These are phyloP conservation scores for Hirsutella thompsonii DNA, from an alignment of 2,329 filamentous ascomycete species.

Conservation along the genomic window DNA sequence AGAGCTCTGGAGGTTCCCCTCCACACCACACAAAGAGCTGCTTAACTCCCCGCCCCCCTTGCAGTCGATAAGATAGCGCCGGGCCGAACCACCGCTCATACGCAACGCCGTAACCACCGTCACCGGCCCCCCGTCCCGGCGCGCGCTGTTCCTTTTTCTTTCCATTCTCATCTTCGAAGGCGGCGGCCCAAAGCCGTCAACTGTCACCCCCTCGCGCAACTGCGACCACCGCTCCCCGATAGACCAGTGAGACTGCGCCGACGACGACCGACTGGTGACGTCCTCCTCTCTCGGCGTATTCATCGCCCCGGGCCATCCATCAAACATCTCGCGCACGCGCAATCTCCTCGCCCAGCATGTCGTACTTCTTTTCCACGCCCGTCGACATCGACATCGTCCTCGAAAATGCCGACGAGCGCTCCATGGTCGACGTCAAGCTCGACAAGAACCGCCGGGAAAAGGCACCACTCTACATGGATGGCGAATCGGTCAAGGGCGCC, in stretches of 20 bases:
- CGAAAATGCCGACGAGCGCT: constrained; percentile 84
- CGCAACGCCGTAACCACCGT: too few relatives aligned
- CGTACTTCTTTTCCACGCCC: constrained; percentile 95
- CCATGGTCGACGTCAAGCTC: constrained; percentile 94
- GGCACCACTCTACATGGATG: constrained; percentile 92
- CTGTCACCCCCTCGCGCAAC: too few relatives aligned
- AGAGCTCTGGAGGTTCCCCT: too few relatives aligned
- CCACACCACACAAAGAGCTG: too few relatives aligned
- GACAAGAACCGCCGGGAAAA: constrained; percentile 97
- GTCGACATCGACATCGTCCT: constrained; percentile 99
- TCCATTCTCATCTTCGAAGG: too few relatives aligned
- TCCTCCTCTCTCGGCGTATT: neutral
- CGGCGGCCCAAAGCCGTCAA: too few relatives aligned
- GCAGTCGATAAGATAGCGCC: too few relatives aligned
- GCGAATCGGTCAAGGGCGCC: constrained; percentile 92
- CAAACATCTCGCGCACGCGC: neutral
- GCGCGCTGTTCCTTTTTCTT: too few relatives aligned
- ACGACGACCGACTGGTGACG: too few relatives aligned
- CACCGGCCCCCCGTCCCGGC: too few relatives aligned
- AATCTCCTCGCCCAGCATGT: constrained; percentile 45
- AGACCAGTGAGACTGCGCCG: neutral
- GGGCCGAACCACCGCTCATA: too few relatives aligned
- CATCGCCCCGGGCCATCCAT: neutral
- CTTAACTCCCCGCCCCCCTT: too few relatives aligned
- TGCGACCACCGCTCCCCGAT: neutral